Percentiles rank a stretch among this genome's conserved stretches.
Conservation (phyloP, 306 rosid species). For the Trifolium pratense region DNA sequence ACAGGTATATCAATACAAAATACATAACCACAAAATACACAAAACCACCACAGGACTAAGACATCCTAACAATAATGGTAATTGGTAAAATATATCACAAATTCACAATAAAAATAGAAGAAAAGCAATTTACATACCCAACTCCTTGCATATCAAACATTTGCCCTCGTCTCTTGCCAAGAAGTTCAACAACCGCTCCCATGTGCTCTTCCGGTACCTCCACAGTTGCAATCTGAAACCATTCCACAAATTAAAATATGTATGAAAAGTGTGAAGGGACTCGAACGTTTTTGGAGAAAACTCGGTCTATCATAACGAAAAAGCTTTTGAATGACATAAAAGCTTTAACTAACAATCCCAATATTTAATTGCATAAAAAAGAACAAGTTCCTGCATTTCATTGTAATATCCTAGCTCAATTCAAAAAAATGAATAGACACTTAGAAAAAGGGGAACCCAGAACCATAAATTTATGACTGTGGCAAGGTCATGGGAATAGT, state of each 20-base stretch:
- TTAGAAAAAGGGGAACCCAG: neutral
- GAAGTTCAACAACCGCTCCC: conserved; percentile 97
- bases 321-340: conserved; percentile 7
- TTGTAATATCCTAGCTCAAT: conserved; percentile 20
- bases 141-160: conserved; percentile 98
- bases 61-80: conserved; percentile 10
- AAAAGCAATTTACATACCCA: conserved; percentile 67
- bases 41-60: neutral
- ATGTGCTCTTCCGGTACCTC: conserved; percentile 97
- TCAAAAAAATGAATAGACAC: neutral
- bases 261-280: conserved; percentile 27
- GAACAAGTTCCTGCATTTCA: conserved; percentile 13
- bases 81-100: conserved; percentile 29
- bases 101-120: conserved; percentile 39
- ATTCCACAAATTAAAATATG: conserved; percentile 41
- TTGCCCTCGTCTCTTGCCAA: conserved; percentile 93
- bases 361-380: neutral
- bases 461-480: neutral
- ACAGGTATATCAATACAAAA: conserved; percentile 1
- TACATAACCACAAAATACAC: neutral
- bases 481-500: neutral
- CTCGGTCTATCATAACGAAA: neutral
- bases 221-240: conserved; percentile 85
- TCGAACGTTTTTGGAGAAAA: neutral
- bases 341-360: conserved; percentile 23